Evolutionary conservation across 352 stramenopile genomes (phyloP).

Genomic region (Pythium volutum): DNA sequence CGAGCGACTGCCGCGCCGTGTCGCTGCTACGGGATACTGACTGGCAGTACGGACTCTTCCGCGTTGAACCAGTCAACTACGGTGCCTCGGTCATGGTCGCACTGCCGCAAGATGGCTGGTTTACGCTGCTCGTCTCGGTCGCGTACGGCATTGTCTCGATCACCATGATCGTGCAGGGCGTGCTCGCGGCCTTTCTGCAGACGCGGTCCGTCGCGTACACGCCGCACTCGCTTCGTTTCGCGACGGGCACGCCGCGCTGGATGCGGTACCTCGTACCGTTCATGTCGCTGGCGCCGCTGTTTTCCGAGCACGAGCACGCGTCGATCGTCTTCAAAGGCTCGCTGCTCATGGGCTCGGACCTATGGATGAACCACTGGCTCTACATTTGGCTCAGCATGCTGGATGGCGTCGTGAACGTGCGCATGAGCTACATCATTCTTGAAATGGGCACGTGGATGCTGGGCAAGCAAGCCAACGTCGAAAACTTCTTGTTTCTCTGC

Average conservation of each 20-base stretch:
- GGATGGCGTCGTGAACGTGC: constrained; percentile 41
- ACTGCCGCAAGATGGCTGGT: constrained; percentile 7
- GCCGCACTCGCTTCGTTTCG: constrained; percentile 40
- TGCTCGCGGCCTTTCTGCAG: constrained; percentile 23
- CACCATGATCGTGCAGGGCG: constrained; percentile 19
- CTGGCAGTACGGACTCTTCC: constrained; percentile 14
- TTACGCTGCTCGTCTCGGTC: constrained; percentile 9
- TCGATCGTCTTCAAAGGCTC: constrained; percentile 55
- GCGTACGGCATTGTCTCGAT: constrained; percentile 25
- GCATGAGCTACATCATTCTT: constrained; percentile 42
- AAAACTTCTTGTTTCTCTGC: constrained; percentile 59
- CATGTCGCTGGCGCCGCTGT: constrained; percentile 36
- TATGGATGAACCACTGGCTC: constrained; percentile 73
- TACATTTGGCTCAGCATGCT: constrained; percentile 59
- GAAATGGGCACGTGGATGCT: constrained; percentile 60
- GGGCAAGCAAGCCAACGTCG: constrained; percentile 38
- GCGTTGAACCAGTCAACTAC: background rate
- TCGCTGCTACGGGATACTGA: constrained; percentile 1
- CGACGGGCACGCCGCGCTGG: constrained; percentile 19
- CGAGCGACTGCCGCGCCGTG: constrained; percentile 19
- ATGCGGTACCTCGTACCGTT: constrained; percentile 48
- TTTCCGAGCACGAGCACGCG: constrained; percentile 31
- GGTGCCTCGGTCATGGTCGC: constrained; percentile 13
- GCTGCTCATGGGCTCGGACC: constrained; percentile 49
- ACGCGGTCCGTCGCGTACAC: constrained; percentile 28